Evolutionary conservation across 1,284 basidiomycete species (phyloP), one percentile per base, ranked within the genome.

Genomic region (Ganoderma multipileum): DNA sequence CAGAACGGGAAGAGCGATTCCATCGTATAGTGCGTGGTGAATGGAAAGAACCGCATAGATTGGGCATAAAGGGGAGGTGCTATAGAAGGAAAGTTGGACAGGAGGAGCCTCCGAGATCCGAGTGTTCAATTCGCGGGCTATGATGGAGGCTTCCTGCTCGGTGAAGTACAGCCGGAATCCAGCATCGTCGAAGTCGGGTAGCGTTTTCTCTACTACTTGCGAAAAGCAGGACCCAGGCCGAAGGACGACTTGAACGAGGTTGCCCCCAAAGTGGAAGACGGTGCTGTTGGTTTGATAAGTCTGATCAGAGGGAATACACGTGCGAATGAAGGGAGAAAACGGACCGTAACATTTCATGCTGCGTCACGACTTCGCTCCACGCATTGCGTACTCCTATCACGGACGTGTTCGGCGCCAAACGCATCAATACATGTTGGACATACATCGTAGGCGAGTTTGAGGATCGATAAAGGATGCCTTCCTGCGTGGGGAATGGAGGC

Each of bases 21-120:
- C 85, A 70, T 86, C 85, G 68, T 84, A 86, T 8, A 86, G 72
- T 0, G 84, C 81, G 63, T 86, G 85, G 61, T 86, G 85, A 50
- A 86, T 83, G 11, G 85, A 86, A 50, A 85, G 72, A 3, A 77
- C 80, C 39, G 83, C 64, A 71, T 79, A 73, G 74, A 55, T 61
- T 23, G 36, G 41, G 67, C 5, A 65, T 42, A 23, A 64, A 59
- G 30, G 59, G 14, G 39, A 54, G 1, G 75, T 66, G 3, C 39
- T 61, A 73, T 80, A 85, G 39, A 76, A 68, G 36, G 71, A 75
- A 16, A 86, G 66, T 39, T 80, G 79, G 68, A 83, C 82, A 3
- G 80, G 79, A 30, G 84, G 81, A 12, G 67, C 72, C 26, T 63
- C 63, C 16, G 81, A 80, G 23, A 83, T 70, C 28, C 75, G 71